A percentile compares a stretch with the other conserved stretches of the same genome.
These are phyloP conservation scores for Neoascochyta sp. DNA, from an alignment of 2,329 filamentous ascomycete genomes.

Conservation along the genomic window DNA sequence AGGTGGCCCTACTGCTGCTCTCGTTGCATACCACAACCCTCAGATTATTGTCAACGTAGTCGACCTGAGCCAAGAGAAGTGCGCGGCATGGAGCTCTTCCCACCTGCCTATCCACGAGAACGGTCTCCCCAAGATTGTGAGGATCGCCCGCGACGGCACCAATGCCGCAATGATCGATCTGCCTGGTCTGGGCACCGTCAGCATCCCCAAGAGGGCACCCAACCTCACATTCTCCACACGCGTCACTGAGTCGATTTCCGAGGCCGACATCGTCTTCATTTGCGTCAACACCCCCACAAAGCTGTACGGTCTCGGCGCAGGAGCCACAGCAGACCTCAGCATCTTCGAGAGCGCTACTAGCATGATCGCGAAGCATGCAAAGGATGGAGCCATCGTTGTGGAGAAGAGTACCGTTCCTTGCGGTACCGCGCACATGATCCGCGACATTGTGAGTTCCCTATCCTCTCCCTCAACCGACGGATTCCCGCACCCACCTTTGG, in stretches of 20 bases:
- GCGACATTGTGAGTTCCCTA: conserved; percentile 56
- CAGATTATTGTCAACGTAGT: conserved; percentile 70
- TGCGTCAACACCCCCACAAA: conserved; percentile 80
- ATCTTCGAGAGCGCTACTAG: conserved; percentile 67
- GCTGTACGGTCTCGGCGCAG: conserved; percentile 63
- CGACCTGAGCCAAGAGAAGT: conserved; percentile 62
- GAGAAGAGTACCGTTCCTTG: conserved; percentile 81
- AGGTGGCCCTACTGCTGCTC: conserved; percentile 70
- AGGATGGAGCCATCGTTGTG: conserved; percentile 67
- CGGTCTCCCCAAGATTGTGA: conserved; percentile 64
- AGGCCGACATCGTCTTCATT: conserved; percentile 71
- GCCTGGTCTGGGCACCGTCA: neutral
- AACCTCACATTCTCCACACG: conserved; percentile 75
- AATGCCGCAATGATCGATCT: neutral
- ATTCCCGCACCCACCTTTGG: too few species aligned
- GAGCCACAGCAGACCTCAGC: conserved; percentile 68
- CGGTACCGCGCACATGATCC: conserved; percentile 66
- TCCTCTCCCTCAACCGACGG: neutral
- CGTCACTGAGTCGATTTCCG: conserved; percentile 57
- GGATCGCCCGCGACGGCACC: conserved; percentile 52
- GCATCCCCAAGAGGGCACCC: conserved; percentile 44
- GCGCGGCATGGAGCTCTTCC: conserved; percentile 68
- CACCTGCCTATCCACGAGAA: conserved; percentile 75
- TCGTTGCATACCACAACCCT: conserved; percentile 71
- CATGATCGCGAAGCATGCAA: conserved; percentile 64